phyloP scores from a whole-genome alignment of 2,329 filamentous ascomycete species.

The Aspergillus aculeatus region DNA sequence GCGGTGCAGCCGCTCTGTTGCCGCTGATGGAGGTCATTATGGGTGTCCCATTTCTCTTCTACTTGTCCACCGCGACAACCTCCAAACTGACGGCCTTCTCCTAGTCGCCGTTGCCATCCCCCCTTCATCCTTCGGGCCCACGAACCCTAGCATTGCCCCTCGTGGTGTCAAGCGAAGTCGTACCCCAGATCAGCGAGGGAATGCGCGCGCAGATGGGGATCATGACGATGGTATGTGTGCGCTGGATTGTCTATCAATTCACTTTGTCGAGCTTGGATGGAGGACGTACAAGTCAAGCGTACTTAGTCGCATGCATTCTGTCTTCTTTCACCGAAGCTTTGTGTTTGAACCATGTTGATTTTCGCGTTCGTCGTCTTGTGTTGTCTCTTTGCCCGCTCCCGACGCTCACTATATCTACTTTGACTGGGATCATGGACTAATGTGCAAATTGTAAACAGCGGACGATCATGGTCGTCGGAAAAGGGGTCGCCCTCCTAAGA shows the following conservation, averaged over 20 bases:
- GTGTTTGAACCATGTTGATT: constrained; percentile 8
- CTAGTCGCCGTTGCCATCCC: constrained; percentile 36
- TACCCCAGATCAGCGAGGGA: constrained; percentile 67
- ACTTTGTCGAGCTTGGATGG: constrained; percentile 5
- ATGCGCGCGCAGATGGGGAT: constrained; percentile 56
- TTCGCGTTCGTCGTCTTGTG: constrained; percentile 1
- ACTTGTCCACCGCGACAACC: constrained; percentile 25
- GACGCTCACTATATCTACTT: constrained; percentile 1
- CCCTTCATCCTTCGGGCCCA: constrained; percentile 40
- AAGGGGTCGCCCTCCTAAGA: constrained; percentile 52
- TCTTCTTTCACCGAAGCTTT: constrained; percentile 12
- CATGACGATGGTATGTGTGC: constrained; percentile 72
- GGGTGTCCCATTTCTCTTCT: constrained; percentile 7
- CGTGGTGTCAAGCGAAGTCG: constrained; percentile 78
- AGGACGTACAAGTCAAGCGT: constrained; percentile 3
- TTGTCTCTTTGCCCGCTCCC: constrained; percentile 1
- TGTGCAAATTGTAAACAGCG: constrained; percentile 12
- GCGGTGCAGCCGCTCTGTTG: constrained; percentile 5
- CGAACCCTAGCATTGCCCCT: constrained; percentile 50
- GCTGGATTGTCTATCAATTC: constrained; percentile 29
- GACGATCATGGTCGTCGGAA: constrained; percentile 49
- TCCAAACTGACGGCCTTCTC: constrained; percentile 34
- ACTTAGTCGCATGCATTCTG: not conserved
- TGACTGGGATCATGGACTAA: constrained; percentile 18
- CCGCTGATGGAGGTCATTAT: constrained; percentile 14